Conservation (phyloP, 202 grass and related monocot species). For the Alloteropsis angusta region DNA sequence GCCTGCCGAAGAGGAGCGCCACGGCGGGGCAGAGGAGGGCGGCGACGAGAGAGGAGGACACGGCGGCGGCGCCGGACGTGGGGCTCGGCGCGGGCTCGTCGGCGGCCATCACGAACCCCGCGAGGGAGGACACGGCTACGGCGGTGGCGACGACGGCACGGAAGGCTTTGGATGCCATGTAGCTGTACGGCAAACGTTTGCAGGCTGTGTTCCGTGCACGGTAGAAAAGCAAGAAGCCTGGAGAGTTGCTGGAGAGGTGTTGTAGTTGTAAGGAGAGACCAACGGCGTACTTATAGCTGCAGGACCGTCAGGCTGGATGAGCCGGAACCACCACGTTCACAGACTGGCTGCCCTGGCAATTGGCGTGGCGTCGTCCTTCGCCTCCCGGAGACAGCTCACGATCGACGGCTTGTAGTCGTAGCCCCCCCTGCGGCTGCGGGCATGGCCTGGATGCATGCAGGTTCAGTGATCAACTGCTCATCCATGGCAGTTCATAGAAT, state of each 20-base stretch:
- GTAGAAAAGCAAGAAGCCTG: background rate
- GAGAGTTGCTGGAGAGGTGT: background rate
- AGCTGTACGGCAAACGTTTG: background rate
- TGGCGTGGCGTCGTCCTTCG: background rate
- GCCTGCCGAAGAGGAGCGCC: slow-evolving; percentile 36
- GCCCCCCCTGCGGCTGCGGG: no score
- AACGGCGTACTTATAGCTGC: slow-evolving; percentile 31
- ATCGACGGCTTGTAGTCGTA: background rate
- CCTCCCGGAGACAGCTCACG: slow-evolving; percentile 34
- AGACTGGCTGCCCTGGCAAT: background rate
- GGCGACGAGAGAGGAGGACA: slow-evolving; percentile 28
- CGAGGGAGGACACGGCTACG: slow-evolving; percentile 30
- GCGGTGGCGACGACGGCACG: slow-evolving; percentile 16
- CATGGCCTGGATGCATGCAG: background rate
- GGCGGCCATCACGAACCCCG: slow-evolving; percentile 31
- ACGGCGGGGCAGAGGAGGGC: slow-evolving; percentile 44
- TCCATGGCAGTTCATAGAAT: background rate
- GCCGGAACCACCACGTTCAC: background rate
- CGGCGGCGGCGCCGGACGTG: slow-evolving; percentile 26
- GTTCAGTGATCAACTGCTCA: background rate
- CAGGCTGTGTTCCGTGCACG: background rate
- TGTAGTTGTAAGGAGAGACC: background rate
- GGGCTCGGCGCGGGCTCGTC: slow-evolving; percentile 64
- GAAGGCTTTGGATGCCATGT: slow-evolving; percentile 32
- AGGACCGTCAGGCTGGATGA: background rate